phyloP scores from a whole-genome alignment of 345 rosid genomes.

The Chamaenerion angustifolium region DNA sequence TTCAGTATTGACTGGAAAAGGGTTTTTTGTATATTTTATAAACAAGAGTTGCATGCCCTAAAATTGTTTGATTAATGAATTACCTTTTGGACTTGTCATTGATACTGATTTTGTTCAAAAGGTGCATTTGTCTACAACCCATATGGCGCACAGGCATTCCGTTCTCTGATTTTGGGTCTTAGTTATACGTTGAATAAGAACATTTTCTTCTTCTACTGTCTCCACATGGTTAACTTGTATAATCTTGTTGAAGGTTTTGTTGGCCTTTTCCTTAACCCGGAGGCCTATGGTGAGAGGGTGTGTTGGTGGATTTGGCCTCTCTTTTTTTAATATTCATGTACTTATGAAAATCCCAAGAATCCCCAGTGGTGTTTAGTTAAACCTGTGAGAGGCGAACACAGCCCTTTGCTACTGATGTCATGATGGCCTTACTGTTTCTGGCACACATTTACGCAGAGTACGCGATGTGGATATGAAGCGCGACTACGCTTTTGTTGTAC shows the following conservation, averaged over 20 bases:
- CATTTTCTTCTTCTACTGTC: slow-evolving; percentile 24
- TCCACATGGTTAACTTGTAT: slow-evolving; percentile 55
- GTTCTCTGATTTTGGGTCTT: too few species aligned
- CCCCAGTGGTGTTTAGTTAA: slow-evolving; percentile 84
- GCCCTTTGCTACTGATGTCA: slow-evolving; percentile 71
- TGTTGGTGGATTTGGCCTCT: slow-evolving; percentile 92
- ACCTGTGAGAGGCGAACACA: slow-evolving; percentile 81
- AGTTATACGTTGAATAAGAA: slow-evolving; percentile 26
- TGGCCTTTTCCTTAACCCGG: slow-evolving; percentile 78
- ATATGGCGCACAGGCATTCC: too few species aligned
- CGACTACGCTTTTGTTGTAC: slow-evolving; percentile 96
- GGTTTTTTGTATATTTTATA: too few species aligned
- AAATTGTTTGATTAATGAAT: too few species aligned
- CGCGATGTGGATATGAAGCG: slow-evolving; percentile 99
- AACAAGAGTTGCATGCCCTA: background rate
- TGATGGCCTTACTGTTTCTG: slow-evolving; percentile 99
- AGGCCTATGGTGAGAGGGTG: slow-evolving; percentile 88
- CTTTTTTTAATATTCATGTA: slow-evolving; percentile 64
- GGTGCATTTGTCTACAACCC: too few species aligned
- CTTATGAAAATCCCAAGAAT: slow-evolving; percentile 70
- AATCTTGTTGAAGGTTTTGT: slow-evolving; percentile 97
- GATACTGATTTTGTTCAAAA: too few species aligned
- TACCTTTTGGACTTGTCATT: too few species aligned
- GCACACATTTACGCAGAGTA: slow-evolving; percentile 90
- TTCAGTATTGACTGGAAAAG: too few species aligned